Evolutionary conservation across 345 rosid genomes (phyloP), one percentile per base, ranked within the genome.

Genomic region (Physaria fendleri): DNA sequence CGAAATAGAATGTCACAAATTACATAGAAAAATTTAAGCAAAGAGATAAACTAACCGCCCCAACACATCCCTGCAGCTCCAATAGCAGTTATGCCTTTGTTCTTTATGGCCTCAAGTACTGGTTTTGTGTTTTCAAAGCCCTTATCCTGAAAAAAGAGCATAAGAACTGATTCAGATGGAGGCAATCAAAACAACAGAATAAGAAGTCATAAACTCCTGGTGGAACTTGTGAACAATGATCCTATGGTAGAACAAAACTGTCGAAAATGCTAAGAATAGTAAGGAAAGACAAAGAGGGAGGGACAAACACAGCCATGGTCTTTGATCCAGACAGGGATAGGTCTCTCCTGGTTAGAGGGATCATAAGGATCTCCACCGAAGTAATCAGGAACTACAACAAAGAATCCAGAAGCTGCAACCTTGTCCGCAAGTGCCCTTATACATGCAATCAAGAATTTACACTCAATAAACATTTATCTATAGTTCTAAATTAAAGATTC

Each of bases 31-130:
- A 9, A 30, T 11, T 30, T 11, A 30, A 30, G n/a, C n/a, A 9
- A 30, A 30, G 34, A 30, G 34, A 2, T 9, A 30, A 30, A 65
- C 78, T 27, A 25, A 82, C 87, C 93, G 0, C 88, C 92, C 81
- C 83, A 83, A 60, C 94, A 85, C 67, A 81, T 79, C 57, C 89
- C 89, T 20, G 74, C 83, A 27, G 87, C 85, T 30, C 94, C 85
- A 59, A 83, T 68, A 42, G 83, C 65, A 29, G 78, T 57, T 16
- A 78, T 27, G 51, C 95, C 92, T 76, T 78, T 78, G 54, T 50
- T 74, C 65, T 82, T 81, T 21, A 91, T 53, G 59, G 82, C 82
- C 56, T 86, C 84, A 59, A 85, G 66, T 0, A 91, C 71, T 12
- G 72, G 76, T 56, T 82, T 88, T 3, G 88, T 77, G 20, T 91